phyloP scores from a whole-genome alignment of 768 basidiomycete species.

The Heimioporus sp. region DNA sequence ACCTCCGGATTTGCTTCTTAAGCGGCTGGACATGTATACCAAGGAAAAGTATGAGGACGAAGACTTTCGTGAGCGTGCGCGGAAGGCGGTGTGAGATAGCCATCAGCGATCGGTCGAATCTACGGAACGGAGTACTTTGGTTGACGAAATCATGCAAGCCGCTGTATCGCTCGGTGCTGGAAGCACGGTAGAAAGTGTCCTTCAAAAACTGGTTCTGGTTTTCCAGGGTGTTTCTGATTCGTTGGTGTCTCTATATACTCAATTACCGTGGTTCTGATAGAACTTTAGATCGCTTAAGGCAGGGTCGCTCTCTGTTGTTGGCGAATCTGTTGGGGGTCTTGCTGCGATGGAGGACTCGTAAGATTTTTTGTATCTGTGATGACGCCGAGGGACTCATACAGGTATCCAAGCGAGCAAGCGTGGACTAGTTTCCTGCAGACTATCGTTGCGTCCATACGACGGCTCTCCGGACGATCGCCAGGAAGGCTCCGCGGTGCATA shows the following conservation, averaged over 20 bases:
- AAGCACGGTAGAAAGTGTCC: slow-evolving; percentile 50
- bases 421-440: slow-evolving; percentile 63
- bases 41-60: slow-evolving; percentile 92
- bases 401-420: slow-evolving; percentile 51
- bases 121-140: slow-evolving; percentile 51
- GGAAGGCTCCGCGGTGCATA: slow-evolving; percentile 17
- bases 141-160: slow-evolving; percentile 60
- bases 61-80: slow-evolving; percentile 69
- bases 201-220: slow-evolving; percentile 54
- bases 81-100: slow-evolving; percentile 31
- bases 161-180: slow-evolving; percentile 44
- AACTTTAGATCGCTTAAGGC: slow-evolving; percentile 56
- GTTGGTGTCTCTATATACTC: slow-evolving; percentile 40
- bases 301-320: slow-evolving; percentile 55
- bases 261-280: slow-evolving; percentile 1
- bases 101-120: slow-evolving; percentile 17
- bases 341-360: slow-evolving; percentile 63
- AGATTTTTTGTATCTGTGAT: slow-evolving; percentile 18
- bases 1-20: slow-evolving; percentile 77
- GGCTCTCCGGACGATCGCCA: slow-evolving; percentile 55
- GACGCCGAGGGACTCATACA: slow-evolving; percentile 13
- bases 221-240: slow-evolving; percentile 57
- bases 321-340: slow-evolving; percentile 65
- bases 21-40: slow-evolving; percentile 75
- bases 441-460: slow-evolving; percentile 59